Percentiles rank a stretch among this genome's conserved stretches.
Conservation (phyloP, 306 rosid species). For the Trifolium repens region DNA sequence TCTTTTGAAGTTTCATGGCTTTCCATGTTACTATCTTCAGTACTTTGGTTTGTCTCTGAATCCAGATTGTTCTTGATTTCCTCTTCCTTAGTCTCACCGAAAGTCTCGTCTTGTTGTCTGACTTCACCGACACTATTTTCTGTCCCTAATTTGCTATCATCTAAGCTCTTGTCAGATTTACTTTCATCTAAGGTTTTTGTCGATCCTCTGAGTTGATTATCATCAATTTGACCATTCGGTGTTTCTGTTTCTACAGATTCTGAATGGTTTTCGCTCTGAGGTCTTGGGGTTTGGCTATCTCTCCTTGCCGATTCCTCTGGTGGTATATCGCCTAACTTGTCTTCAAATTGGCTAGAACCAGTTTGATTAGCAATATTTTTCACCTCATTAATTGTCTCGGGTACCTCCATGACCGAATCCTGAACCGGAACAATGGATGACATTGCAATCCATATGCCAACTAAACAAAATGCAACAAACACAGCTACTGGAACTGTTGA, state of each 20-base stretch:
- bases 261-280: slow-evolving; percentile 33
- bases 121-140: slow-evolving; percentile 43
- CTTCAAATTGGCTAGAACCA: slow-evolving; percentile 48
- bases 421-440: slow-evolving; percentile 64
- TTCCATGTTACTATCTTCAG: slow-evolving; percentile 42
- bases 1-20: slow-evolving; percentile 47
- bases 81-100: slow-evolving; percentile 50
- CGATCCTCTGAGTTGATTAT: slow-evolving; percentile 38
- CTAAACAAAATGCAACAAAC: slow-evolving; percentile 70
- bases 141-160: slow-evolving; percentile 41
- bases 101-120: slow-evolving; percentile 45
- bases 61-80: slow-evolving; percentile 37
- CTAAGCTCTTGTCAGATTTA: slow-evolving; percentile 38
- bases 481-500: slow-evolving; percentile 61
- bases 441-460: slow-evolving; percentile 78
- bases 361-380: slow-evolving; percentile 42
- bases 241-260: slow-evolving; percentile 39
- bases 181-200: slow-evolving; percentile 36
- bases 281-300: slow-evolving; percentile 45
- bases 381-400: slow-evolving; percentile 51
- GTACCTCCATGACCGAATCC: slow-evolving; percentile 50
- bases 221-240: slow-evolving; percentile 40
- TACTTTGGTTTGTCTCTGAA: slow-evolving; percentile 37
- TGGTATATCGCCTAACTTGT: slow-evolving; percentile 48
- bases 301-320: slow-evolving; percentile 40